Base-by-base conservation (phyloP, 257 asterid species). In the Marsdenia floribunda region DNA sequence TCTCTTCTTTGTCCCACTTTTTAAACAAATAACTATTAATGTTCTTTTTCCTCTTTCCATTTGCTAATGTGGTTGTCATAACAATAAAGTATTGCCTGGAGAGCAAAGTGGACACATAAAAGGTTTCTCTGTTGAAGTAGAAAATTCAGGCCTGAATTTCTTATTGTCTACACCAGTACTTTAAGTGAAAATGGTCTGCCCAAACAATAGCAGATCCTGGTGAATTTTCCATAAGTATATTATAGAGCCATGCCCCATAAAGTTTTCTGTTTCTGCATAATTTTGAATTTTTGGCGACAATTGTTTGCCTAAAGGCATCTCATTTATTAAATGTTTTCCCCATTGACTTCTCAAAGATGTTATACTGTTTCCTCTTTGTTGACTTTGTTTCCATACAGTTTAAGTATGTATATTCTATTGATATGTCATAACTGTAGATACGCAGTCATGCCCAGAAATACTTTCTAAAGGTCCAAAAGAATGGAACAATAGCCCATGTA, bases 391-490 rank as follows among this genome's bases (percentile, higher is more conserved):
- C 46, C 11, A 33, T 66, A 1, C 14, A 38, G 52, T 40, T 38
- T 19, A 38, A 3, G 22, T 66, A 6, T 66, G 8, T 66, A 38
- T 21, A 19, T 15, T 38, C 10, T 19, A 66, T 22, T 66, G 37
- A 71, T 52, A 49, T 55, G 35, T 60, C 5, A 35, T 63, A 71
- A 47, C 13, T 53, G 75, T 91, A 94, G 98, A 94, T 94, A 42
- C 89, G 98, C 70, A 94, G 98, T 84, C 98, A 94, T 85, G 98
- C 98, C 18, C 98, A 94, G 75, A 94, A 94, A 78, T 94, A 94
- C 86, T 92, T 94, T 83, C 79, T 92, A 70, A 94, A 94, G 87
- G 97, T 94, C 77, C 97, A 94, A 73, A 94, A 94, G 89, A 94
- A 94, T 79, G 97, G 98, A 77, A 80, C 97, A 65, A 80, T 71